These are phyloP conservation scores for Fusarium torreyae DNA, from an alignment of 2,329 filamentous ascomycete genomes.

Conservation along the genomic window DNA sequence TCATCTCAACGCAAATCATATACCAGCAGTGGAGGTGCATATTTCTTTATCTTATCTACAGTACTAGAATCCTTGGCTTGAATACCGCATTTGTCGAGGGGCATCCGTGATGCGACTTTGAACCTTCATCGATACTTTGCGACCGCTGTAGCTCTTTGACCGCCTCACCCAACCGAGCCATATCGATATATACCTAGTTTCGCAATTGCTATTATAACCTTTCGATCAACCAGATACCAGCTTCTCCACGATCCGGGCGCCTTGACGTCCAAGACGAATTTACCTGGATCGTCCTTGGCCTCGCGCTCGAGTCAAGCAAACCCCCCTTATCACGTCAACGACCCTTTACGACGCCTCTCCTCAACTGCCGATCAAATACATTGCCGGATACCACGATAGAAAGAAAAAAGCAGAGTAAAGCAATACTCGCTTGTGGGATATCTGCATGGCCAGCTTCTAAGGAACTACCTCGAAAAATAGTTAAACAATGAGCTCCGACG, in stretches of 20 bases:
- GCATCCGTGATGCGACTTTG: conserved; percentile 28
- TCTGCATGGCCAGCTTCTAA: conserved; percentile 45
- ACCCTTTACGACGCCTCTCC: background rate
- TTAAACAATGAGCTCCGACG: conserved; percentile 51
- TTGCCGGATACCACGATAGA: background rate
- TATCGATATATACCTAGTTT: conserved; percentile 17
- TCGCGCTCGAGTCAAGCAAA: conserved; percentile 19
- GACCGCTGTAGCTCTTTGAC: conserved; percentile 9
- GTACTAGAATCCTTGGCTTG: conserved; percentile 1
- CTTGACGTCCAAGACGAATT: conserved; percentile 29
- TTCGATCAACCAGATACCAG: background rate
- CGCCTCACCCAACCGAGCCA: conserved; percentile 1
- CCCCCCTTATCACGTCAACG: conserved; percentile 30
- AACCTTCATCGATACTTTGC: conserved; percentile 13
- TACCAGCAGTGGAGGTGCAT: background rate
- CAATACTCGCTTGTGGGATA: conserved; percentile 9
- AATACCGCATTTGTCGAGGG: conserved; percentile 26
- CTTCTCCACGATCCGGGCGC: conserved; percentile 16
- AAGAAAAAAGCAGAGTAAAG: background rate
- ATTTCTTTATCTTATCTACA: conserved; percentile 6
- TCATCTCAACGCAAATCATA: conserved; percentile 8
- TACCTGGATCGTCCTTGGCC: background rate
- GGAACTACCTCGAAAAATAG: background rate
- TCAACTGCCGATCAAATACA: conserved; percentile 12
- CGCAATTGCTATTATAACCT: background rate